Evolutionary conservation across 208 protist genomes (phyloP).

Genomic region (Crithidia fasciculata): DNA sequence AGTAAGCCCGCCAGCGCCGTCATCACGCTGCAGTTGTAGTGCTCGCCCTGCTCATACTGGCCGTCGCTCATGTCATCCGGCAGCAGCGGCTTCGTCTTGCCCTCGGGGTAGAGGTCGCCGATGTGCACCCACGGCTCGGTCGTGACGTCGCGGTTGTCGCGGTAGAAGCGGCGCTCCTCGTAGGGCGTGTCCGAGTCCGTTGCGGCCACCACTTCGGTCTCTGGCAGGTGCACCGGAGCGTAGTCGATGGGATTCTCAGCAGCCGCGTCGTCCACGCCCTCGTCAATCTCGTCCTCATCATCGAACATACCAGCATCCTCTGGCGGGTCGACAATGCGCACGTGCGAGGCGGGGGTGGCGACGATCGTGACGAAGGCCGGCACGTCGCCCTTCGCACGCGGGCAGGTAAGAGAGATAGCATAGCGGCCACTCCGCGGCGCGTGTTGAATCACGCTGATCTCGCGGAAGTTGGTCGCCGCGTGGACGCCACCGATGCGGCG

Average conservation of each 20-base stretch:
- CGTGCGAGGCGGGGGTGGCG: constrained; percentile 40
- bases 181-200: constrained; percentile 59
- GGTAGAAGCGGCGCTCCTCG: constrained; percentile 59
- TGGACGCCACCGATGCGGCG: constrained; percentile 62
- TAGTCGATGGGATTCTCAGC: constrained; percentile 61
- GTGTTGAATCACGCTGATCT: constrained; percentile 73
- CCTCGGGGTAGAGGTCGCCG: constrained; percentile 70
- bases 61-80: constrained; percentile 46
- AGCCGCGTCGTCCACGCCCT: constrained; percentile 50
- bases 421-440: constrained; percentile 63
- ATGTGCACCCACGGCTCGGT: constrained; percentile 68
- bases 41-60: constrained; percentile 67
- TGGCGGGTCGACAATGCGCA: constrained; percentile 67
- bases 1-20: constrained; percentile 61
- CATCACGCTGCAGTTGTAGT: constrained; percentile 64
- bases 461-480: constrained; percentile 84
- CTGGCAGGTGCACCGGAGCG: constrained; percentile 40
- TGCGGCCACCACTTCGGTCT: constrained; percentile 34
- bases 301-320: constrained; percentile 73
- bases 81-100: constrained; percentile 60
- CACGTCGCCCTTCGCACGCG: constrained; percentile 58
- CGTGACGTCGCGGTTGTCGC: constrained; percentile 49
- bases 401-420: constrained; percentile 75
- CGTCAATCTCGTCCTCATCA: constrained; percentile 77
- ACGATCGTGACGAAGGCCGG: constrained; percentile 58